Conservation (phyloP, 2,329 filamentous ascomycete species). For the Dothidotthia symphoricarpi region DNA sequence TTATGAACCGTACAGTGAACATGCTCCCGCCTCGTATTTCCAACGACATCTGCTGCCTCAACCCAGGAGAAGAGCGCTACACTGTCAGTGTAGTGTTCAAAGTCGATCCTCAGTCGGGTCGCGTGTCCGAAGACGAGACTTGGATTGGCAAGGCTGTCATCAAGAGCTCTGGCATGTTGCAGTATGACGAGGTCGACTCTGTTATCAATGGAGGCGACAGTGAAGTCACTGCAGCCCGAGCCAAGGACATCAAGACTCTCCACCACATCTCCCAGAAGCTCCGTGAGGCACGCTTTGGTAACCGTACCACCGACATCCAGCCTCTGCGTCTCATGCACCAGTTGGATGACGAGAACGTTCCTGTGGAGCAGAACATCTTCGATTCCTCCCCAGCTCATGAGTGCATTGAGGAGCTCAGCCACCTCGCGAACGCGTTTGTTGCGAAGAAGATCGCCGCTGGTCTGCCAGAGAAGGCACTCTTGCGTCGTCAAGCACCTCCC, state of each 20-base stretch:
- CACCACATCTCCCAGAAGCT: slow-evolving; percentile 84
- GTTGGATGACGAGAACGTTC: slow-evolving; percentile 96
- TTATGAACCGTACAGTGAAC: slow-evolving; percentile 84
- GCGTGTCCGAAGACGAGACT: slow-evolving; percentile 77
- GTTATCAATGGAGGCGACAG: slow-evolving; percentile 69
- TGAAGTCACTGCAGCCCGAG: slow-evolving; percentile 63
- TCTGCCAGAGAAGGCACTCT: slow-evolving; percentile 86
- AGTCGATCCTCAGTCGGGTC: slow-evolving; percentile 76
- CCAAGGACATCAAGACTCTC: slow-evolving; percentile 77
- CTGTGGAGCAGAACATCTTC: slow-evolving; percentile 94
- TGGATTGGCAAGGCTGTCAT: slow-evolving; percentile 95
- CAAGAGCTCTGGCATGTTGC: slow-evolving; percentile 83
- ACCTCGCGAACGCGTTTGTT: slow-evolving; percentile 88
- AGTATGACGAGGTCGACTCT: slow-evolving; percentile 81
- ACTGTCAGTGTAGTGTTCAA: slow-evolving; percentile 92
- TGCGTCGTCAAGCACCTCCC: slow-evolving; percentile 81
- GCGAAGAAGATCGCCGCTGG: slow-evolving; percentile 77
- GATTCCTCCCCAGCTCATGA: slow-evolving; percentile 86
- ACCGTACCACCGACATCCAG: slow-evolving; percentile 74
- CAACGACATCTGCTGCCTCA: slow-evolving; percentile 81
- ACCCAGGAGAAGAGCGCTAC: slow-evolving; percentile 83
- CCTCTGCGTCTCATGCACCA: slow-evolving; percentile 88
- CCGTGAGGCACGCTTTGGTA: slow-evolving; percentile 80
- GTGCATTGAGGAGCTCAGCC: slow-evolving; percentile 89
- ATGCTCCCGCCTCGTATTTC: slow-evolving; percentile 86